These are phyloP conservation scores for Phialophora macrospora DNA, from an alignment of 2,329 filamentous ascomycete genomes.

Conservation along the genomic window DNA sequence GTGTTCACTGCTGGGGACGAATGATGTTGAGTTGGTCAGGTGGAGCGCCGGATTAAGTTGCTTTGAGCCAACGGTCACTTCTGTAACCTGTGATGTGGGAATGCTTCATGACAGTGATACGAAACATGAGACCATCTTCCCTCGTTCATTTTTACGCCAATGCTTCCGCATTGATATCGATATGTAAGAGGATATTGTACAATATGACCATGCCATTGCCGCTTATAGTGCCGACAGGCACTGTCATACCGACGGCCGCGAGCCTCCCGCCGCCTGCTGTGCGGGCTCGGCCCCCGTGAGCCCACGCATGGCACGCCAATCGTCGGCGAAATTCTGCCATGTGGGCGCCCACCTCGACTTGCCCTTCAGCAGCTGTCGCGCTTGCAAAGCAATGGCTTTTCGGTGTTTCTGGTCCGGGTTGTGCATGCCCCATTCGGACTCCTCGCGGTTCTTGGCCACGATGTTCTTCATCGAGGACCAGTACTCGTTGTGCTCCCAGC, in stretches of 20 bases:
- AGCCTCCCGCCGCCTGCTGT: background rate
- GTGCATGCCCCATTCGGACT: slow-evolving; percentile 46
- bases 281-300: background rate
- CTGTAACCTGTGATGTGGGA: background rate
- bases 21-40: background rate
- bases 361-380: slow-evolving; percentile 62
- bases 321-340: slow-evolving; percentile 47
- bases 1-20: background rate
- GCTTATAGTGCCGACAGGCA: background rate
- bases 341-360: slow-evolving; percentile 65
- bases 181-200: background rate
- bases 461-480: slow-evolving; percentile 58
- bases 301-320: slow-evolving; percentile 27
- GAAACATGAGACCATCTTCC: background rate
- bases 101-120: background rate
- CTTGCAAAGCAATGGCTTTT: slow-evolving; percentile 61
- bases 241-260: slow-evolving; percentile 5
- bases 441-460: slow-evolving; percentile 48
- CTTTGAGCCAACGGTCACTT: background rate
- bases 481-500: slow-evolving; percentile 68
- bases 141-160: background rate
- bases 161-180: background rate
- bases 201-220: background rate
- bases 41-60: background rate
- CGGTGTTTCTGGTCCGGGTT: slow-evolving; percentile 51